Base-by-base conservation (phyloP, 2,329 filamentous ascomycete genomes). In the Cladosporium sp. region DNA sequence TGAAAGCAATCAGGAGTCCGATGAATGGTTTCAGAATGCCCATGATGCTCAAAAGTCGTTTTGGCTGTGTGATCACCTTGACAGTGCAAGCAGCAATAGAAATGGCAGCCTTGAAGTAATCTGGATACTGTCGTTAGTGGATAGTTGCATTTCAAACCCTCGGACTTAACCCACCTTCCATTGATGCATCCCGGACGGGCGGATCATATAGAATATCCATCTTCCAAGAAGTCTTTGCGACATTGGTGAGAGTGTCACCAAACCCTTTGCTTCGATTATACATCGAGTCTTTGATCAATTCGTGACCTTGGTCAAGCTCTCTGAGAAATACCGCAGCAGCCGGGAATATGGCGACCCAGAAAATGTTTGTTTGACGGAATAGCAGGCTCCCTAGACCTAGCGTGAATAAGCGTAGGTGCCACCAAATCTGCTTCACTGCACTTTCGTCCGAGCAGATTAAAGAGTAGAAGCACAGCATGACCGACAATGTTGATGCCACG, bases 301-400 rank as follows among this genome's bases (percentile, higher is more conserved):
- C 54, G 81, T 70, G 14, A 71, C 75, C 59, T 78, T 75, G 2
- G 82, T 68, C 66, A 68, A 41, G 72, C 71, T 66, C 85, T 78
- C 40, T 82, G 56, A 5, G 52, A 1, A 63, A 43, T 3, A 59
- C 52, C 79, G 68, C 37, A 2, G 57, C 84, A 16, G 86, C 86
- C 62, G 89, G 81, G 63, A 87, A 89, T 0, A 91, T 75, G 1
- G 88, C 85, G 0, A 91, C 84, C 93, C 93, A 98, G 67, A 98
- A 95, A 52, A 97, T 86, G 63, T 98, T 98, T 0, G 93, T 98
- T 69, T 98, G 93, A 19, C 93, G 79, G 75, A 95, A 93, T 2
- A 80, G 72, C 16, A 98, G 75, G 1, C 89, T 77, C 1, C 80
- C 57, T 0, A 89, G 58, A 0, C 90, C 90, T 5, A 85, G 67